Base-by-base conservation (phyloP, 208 protist species). In the Trypanosomatidae sp. region DNA sequence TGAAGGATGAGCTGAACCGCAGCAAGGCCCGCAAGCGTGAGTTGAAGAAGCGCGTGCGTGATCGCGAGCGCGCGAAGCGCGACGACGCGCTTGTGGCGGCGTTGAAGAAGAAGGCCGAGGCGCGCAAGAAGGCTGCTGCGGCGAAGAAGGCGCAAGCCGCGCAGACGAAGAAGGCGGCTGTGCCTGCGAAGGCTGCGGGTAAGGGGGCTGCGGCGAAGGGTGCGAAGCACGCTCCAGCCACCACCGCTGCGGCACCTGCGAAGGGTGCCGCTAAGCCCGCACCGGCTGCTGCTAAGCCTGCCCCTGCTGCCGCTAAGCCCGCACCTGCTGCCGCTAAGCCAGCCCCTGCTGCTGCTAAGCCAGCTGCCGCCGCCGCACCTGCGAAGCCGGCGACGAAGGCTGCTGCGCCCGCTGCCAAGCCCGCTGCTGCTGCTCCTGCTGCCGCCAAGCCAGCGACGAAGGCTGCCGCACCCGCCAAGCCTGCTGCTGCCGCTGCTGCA, bases 41-140 rank as follows among this genome's bases (percentile, higher is more conserved):
- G 69, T 54, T 79, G 65, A 68, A 72, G 61, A 69, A 72, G 47
- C 75, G 69, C 52, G 64, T 78, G 63, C 80, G 76, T 66, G 75
- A 88, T 19, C 76, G 70, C 51, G 67, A 80, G 51, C 66, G 64
- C 20, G 75, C 75, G 42, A 72, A 69, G 53, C 62, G 61, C 48
- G 72, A 78, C 30, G 73, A 79, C 57, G 61, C 62, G 28, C 63
- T 47, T 24, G 56, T 57, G 21, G 62, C 70, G 23, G 73, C 72
- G 43, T 39, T 38, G 38, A 60, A 61, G 49, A 77, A 68, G 56
- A 61, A 62, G 48, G 48, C 30, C 13, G 68, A 68, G 24, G 50
- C 62, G 18, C 60, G 63, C 33, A 66, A 68, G 65, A 76, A 71
- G 48, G 61, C 56, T 24, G 66, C 60, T 26, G 76, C 66, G 24